phyloP scores from a whole-genome alignment of 202 grass and related monocot genomes.

The Cymbopogon flexuosus region DNA sequence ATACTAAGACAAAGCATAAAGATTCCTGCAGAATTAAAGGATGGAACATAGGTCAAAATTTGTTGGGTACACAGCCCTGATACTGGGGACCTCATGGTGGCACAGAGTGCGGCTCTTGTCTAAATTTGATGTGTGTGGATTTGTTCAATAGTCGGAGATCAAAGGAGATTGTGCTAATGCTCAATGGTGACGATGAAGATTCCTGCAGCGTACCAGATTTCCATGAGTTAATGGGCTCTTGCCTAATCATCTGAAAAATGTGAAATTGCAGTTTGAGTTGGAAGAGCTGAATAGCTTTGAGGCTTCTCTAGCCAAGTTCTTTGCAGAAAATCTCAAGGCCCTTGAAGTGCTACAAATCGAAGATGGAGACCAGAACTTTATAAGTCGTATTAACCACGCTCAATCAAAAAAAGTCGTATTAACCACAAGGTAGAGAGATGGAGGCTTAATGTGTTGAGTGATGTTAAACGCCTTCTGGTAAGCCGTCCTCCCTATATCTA shows the following conservation, averaged over 20 bases:
- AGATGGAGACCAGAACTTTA: neutral
- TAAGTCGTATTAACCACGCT: too few species aligned
- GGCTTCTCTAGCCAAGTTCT: neutral
- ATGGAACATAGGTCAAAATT: neutral
- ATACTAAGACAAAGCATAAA: neutral
- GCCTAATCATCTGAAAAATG: neutral
- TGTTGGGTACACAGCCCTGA: neutral
- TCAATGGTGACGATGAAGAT: neutral
- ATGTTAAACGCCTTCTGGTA: neutral
- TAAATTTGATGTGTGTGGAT: neutral
- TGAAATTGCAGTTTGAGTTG: neutral
- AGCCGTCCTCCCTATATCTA: neutral
- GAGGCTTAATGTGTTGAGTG: neutral
- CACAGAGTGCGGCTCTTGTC: neutral
- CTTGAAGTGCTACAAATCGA: neutral
- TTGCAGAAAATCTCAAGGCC: neutral
- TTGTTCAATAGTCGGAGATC: neutral
- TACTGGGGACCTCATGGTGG: neutral
- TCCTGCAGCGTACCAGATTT: neutral
- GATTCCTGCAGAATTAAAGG: neutral
- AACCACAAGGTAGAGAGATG: neutral
- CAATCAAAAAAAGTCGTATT: too few species aligned
- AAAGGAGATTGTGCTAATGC: neutral
- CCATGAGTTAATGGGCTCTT: neutral
- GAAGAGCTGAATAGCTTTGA: neutral